phyloP scores from a whole-genome alignment of 306 rosid species.

The Luffa aegyptiaca region DNA sequence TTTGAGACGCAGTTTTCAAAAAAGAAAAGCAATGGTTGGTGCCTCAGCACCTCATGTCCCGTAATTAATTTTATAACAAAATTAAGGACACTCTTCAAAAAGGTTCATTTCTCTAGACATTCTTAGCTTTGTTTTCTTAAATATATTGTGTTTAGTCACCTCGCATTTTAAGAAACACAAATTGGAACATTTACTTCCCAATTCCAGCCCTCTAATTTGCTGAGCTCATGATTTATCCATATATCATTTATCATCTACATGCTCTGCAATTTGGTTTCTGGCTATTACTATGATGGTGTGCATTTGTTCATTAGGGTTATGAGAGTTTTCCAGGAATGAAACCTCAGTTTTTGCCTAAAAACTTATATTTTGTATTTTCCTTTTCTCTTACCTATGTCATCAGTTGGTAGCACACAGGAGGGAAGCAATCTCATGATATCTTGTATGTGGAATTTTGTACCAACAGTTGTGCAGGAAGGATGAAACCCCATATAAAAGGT shows the following conservation, averaged over 20 bases:
- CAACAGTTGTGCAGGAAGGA: not conserved
- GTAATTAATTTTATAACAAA: not conserved
- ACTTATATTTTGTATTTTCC: not conserved
- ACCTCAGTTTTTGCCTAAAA: not conserved
- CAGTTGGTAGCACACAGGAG: not conserved
- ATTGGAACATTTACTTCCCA: not conserved
- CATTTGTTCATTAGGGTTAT: not conserved
- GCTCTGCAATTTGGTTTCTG: not conserved
- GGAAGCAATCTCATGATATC: not conserved
- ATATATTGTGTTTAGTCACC: not conserved
- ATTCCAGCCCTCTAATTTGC: not conserved
- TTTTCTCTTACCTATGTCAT: not conserved
- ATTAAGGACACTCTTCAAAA: not conserved
- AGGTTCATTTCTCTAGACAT: too few species aligned
- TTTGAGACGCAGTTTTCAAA: not conserved
- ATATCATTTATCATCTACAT: not conserved
- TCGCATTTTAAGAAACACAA: not conserved
- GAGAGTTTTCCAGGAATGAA: not conserved
- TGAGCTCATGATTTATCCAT: not conserved
- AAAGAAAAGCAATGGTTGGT: not conserved
- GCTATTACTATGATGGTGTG: not conserved
- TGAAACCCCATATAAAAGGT: not conserved
- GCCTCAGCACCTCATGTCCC: not conserved
- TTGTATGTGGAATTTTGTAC: not conserved
- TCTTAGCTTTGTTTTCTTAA: too few species aligned